Percentiles rank a stretch among this genome's conserved stretches.
These are phyloP conservation scores for Typha latifolia DNA, from an alignment of 176 grass and related monocot genomes.

Conservation along the genomic window DNA sequence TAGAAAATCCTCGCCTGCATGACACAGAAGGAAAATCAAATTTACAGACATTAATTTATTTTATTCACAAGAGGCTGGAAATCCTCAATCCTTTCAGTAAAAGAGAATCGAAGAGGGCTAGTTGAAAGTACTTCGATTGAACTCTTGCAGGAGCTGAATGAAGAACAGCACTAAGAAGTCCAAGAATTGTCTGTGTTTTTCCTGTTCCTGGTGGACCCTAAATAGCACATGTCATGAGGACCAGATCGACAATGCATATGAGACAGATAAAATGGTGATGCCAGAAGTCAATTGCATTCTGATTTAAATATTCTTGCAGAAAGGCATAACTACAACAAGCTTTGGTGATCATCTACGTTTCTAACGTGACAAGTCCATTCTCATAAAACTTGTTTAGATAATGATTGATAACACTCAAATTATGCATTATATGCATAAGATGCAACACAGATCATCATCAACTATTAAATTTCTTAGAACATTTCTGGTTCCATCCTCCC, in stretches of 20 bases:
- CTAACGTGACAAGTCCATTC: no score
- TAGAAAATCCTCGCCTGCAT: constrained; percentile 56
- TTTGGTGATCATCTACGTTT: no score
- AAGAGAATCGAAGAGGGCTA: constrained; percentile 11
- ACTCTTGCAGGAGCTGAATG: constrained; percentile 89
- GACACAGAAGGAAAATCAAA: constrained; percentile 21
- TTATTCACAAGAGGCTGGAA: neutral
- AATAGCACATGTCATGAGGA: constrained; percentile 22
- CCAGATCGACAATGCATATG: neutral
- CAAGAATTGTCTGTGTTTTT: constrained; percentile 98
- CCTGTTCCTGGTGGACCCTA: constrained; percentile 94
- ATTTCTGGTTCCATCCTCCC: no score
- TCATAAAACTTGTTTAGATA: no score
- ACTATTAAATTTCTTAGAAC: no score
- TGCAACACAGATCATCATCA: no score
- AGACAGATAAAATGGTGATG: neutral
- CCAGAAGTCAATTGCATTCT: neutral
- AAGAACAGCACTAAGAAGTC: constrained; percentile 94
- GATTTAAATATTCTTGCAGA: no score
- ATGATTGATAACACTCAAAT: no score
- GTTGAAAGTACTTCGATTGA: constrained; percentile 55
- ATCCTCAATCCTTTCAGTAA: neutral
- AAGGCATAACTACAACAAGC: no score
- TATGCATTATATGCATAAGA: no score
- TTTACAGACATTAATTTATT: neutral